Evolutionary conservation across 2,329 filamentous ascomycete genomes (phyloP).

Genomic region (Ceratocystiopsis sp.): DNA sequence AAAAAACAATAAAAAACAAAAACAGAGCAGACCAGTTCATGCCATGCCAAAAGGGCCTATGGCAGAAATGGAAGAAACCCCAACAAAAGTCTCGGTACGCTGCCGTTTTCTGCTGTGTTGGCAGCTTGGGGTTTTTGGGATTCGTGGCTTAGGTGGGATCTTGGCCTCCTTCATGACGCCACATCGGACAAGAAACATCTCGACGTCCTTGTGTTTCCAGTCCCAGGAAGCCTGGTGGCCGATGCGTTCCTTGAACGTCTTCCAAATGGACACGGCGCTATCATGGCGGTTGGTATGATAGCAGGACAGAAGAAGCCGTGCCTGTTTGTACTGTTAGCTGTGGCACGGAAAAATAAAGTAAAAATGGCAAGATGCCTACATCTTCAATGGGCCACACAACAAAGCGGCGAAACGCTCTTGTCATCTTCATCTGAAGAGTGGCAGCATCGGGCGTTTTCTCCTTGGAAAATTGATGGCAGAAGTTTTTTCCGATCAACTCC

Average conservation of each 20-base stretch:
- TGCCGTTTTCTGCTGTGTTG: too few relatives aligned
- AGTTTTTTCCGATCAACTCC: slow-evolving; percentile 32
- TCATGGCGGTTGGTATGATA: too few relatives aligned
- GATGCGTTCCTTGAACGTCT: slow-evolving; percentile 23
- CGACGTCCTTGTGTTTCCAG: slow-evolving; percentile 32
- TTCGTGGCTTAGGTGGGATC: too few relatives aligned
- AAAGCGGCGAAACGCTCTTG: slow-evolving; percentile 30
- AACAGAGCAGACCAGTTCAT: too few relatives aligned
- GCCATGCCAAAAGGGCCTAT: too few relatives aligned
- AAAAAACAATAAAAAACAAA: too few relatives aligned
- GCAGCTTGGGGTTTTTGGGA: too few relatives aligned
- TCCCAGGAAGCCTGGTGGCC: slow-evolving; percentile 25
- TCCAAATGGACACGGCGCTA: too few relatives aligned
- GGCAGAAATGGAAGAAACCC: too few relatives aligned
- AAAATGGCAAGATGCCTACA: slow-evolving; percentile 21
- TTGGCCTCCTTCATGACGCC: slow-evolving; percentile 23
- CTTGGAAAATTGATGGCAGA: slow-evolving; percentile 16
- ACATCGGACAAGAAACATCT: slow-evolving; percentile 30
- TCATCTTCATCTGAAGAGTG: slow-evolving; percentile 39
- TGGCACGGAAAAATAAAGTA: too few relatives aligned
- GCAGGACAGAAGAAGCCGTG: slow-evolving; percentile 20
- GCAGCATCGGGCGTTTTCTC: slow-evolving; percentile 17
- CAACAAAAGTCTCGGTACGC: too few relatives aligned
- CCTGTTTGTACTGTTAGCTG: not conserved
- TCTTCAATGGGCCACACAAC: slow-evolving; percentile 30